Evolutionary conservation across 2,329 filamentous ascomycete genomes (phyloP).

Genomic region (Plectosphaerella cucumerina): DNA sequence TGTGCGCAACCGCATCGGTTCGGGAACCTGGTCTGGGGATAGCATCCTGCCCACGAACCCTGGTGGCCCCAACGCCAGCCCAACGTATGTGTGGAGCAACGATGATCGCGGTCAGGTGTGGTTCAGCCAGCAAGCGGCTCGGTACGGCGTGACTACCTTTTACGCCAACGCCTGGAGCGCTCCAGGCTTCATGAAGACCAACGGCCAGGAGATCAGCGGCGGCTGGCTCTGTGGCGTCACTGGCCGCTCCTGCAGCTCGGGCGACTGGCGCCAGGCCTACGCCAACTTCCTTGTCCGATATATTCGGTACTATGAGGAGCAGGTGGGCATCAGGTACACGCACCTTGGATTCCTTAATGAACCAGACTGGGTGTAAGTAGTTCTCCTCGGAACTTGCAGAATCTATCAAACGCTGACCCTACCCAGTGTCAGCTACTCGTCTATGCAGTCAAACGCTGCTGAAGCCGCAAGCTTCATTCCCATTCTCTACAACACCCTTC

Average conservation of each 20-base stretch:
- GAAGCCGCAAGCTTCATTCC: slow-evolving; percentile 15
- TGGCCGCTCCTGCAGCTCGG: slow-evolving; percentile 29
- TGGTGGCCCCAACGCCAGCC: slow-evolving; percentile 32
- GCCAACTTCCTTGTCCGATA: slow-evolving; percentile 44
- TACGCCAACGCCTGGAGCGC: slow-evolving; percentile 43
- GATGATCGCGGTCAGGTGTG: slow-evolving; percentile 47
- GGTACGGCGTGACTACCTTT: slow-evolving; percentile 31
- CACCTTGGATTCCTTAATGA: slow-evolving; percentile 21
- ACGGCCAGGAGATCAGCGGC: slow-evolving; percentile 23
- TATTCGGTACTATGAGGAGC: slow-evolving; percentile 36
- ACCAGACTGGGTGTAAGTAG: slow-evolving; percentile 8
- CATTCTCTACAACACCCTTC: slow-evolving; percentile 5
- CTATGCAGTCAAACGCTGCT: slow-evolving; percentile 25
- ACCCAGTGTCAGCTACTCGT: slow-evolving; percentile 26
- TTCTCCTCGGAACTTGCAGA: no score
- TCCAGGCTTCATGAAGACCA: slow-evolving; percentile 45
- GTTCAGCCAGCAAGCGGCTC: slow-evolving; percentile 42
- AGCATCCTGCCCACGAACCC: slow-evolving; percentile 40
- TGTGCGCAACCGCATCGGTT: slow-evolving; percentile 44
- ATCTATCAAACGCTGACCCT: no score
- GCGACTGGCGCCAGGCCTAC: slow-evolving; percentile 44
- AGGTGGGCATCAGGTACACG: slow-evolving; percentile 36
- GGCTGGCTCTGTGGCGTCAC: slow-evolving; percentile 33
- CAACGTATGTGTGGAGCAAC: slow-evolving; percentile 40
- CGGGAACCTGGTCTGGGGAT: slow-evolving; percentile 20